Evolutionary conservation across 352 stramenopile species (phyloP), one percentile per base, ranked within the genome.

Genomic region (Globisporangium parvum): DNA sequence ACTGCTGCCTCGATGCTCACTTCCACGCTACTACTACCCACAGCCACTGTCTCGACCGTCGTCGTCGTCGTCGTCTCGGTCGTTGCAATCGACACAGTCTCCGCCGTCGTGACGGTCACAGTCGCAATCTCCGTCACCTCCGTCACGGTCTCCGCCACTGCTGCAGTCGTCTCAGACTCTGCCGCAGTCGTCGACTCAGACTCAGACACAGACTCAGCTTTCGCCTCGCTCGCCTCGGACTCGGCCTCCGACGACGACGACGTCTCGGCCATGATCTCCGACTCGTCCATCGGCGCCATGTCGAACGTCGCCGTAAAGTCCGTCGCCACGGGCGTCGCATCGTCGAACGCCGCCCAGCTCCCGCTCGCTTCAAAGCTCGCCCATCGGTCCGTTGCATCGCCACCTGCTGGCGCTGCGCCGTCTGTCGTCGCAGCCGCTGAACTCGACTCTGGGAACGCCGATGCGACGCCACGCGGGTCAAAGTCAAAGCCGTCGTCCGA

Each of bases 311-410:
- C 60, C 37, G 81, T 71, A 40, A 88, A 88, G 23, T 37, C 49
- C 8, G 70, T 69, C 40, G 62, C 60, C 20, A 60, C 59, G 0
- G 51, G 35, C 20, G 57, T 35, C 14, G 69, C 51, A 21, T 81
- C 63, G 46, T 91, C 80, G 56, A 91, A 91, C 51, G 80, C 75
- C 10, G 80, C 73, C 80, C 80, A 91, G 55, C 60, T 85, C 12
- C 68, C 69, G 17, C 66, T 72, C 3, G 71, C 77, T 51, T 91
- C 80, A 20, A 88, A 86, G 54, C 73, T 88, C 41, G 80, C 73
- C 80, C 80, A 91, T 31, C 74, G 68, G 23, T 65, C 53, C 14
- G 59, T 57, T 24, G 47, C 63, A 14, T 68, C 68, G 37, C 18
- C 41, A 15, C n/a, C 41, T 24, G 15, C 39, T 20, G 41, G 18